Evolutionary conservation across 331 rosid genomes (phyloP).

Genomic region (Malus hybrid): DNA sequence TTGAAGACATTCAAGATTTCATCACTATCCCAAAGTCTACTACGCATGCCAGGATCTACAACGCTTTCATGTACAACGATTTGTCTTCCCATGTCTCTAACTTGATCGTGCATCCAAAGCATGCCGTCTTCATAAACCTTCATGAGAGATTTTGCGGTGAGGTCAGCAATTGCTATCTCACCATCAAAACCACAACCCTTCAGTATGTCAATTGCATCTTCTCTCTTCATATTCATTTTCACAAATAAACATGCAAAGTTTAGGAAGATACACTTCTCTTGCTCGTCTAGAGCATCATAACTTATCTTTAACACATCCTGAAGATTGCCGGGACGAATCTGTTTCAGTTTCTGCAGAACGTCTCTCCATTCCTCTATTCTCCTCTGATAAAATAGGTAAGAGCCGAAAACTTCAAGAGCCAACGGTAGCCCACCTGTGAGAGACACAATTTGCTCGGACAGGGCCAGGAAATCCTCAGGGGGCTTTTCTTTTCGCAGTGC

Average conservation of each 20-base stretch:
- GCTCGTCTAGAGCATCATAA: slow-evolving; percentile 31
- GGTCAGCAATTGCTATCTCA: slow-evolving; percentile 32
- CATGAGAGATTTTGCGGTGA: slow-evolving; percentile 39
- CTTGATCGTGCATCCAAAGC: slow-evolving; percentile 62
- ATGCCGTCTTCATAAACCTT: slow-evolving; percentile 26
- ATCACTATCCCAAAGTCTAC: slow-evolving; percentile 48
- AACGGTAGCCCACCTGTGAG: slow-evolving; percentile 53
- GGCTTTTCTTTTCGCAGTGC: slow-evolving; percentile 24
- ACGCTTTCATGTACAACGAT: slow-evolving; percentile 26
- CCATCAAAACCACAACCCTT: slow-evolving; percentile 51
- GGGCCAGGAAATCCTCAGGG: slow-evolving; percentile 7
- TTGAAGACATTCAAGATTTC: slow-evolving; percentile 35
- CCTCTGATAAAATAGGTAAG: slow-evolving; percentile 37
- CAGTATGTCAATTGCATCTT: slow-evolving; percentile 34
- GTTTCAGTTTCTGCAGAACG: slow-evolving; percentile 29
- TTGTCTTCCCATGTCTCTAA: slow-evolving; percentile 61
- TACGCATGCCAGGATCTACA: slow-evolving; percentile 27
- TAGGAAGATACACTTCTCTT: slow-evolving; percentile 47
- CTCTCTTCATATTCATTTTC: slow-evolving; percentile 33
- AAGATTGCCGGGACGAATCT: slow-evolving; percentile 29
- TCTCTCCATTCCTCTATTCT: slow-evolving; percentile 42
- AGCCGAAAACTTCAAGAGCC: slow-evolving; percentile 68
- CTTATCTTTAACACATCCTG: slow-evolving; percentile 57
- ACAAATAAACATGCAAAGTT: slow-evolving; percentile 57
- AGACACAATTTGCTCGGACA: slow-evolving; percentile 41